Conservation (phyloP, 2,329 filamentous ascomycete genomes). For the Tothia fuscella region DNA sequence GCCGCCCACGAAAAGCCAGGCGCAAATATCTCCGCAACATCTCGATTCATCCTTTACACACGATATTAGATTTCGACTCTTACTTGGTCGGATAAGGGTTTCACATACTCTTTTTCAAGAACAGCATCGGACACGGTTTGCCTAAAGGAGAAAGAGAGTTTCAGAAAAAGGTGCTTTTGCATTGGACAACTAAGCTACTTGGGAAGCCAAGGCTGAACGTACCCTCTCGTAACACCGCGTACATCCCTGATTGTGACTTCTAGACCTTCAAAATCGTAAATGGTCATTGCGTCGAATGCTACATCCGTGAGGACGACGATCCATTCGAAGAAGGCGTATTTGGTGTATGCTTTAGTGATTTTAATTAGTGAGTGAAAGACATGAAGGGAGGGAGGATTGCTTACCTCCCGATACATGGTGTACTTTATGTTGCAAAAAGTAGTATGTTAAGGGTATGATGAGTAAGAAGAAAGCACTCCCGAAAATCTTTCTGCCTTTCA, state of each 20-base stretch:
- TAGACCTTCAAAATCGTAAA: slow-evolving; percentile 79
- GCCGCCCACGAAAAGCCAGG: slow-evolving; percentile 61
- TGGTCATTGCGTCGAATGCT: slow-evolving; percentile 88
- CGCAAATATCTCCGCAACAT: slow-evolving; percentile 57
- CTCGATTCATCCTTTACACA: slow-evolving; percentile 59
- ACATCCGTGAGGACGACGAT: slow-evolving; percentile 88
- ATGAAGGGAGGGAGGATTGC: slow-evolving; percentile 19
- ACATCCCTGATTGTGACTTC: slow-evolving; percentile 82
- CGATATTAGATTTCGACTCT: background rate
- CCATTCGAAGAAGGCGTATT: slow-evolving; percentile 97
- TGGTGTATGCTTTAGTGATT: slow-evolving; percentile 70
- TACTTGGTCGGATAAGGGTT: background rate
- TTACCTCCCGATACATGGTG: slow-evolving; percentile 85
- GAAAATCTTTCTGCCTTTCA: slow-evolving; percentile 81
- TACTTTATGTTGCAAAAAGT: slow-evolving; percentile 97
- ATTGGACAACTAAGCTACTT: slow-evolving; percentile 54
- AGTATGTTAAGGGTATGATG: slow-evolving; percentile 82
- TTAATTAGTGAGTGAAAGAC: slow-evolving; percentile 16
- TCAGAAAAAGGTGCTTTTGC: slow-evolving; percentile 18
- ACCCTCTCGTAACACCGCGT: slow-evolving; percentile 90
- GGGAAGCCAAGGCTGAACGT: slow-evolving; percentile 92
- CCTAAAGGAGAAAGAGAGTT: slow-evolving; percentile 17
- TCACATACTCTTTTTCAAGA: slow-evolving; percentile 63
- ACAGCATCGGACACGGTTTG: slow-evolving; percentile 30
- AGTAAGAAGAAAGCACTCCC: slow-evolving; percentile 81